These are phyloP conservation scores for Adiantum capillusveneris DNA, from an alignment of 75 land plant species.

Conservation along the genomic window DNA sequence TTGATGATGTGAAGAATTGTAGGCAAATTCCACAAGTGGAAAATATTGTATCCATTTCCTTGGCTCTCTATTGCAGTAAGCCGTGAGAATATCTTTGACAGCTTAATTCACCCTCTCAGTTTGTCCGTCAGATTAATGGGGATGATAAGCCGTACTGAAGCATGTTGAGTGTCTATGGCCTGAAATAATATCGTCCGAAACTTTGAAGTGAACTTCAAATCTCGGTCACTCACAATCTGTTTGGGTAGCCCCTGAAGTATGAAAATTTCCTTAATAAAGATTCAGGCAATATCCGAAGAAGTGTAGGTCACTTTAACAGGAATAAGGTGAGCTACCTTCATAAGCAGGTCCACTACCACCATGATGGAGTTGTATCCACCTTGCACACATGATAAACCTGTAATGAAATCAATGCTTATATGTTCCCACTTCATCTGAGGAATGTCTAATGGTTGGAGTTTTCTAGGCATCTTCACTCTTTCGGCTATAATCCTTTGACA, in stretches of 20 bases:
- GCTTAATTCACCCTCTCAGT: slow-evolving; percentile 7
- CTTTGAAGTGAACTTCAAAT: slow-evolving; percentile 12
- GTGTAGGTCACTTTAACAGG: slow-evolving; percentile 12
- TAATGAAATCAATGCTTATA: slow-evolving; percentile 34
- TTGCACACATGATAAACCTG: neutral
- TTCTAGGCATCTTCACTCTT: no score
- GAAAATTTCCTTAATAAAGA: no score
- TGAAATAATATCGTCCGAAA: slow-evolving; percentile 19
- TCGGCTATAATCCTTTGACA: no score
- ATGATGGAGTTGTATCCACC: slow-evolving; percentile 10
- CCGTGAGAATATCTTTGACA: slow-evolving; percentile 20
- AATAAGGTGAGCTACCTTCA: slow-evolving; percentile 24
- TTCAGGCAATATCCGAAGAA: slow-evolving; percentile 11
- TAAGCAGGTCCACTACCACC: slow-evolving; percentile 41
- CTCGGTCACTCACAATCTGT: no score
- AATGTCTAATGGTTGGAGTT: neutral
- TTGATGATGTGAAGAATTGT: slow-evolving; percentile 4
- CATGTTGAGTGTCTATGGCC: neutral
- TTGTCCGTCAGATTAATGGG: slow-evolving; percentile 27
- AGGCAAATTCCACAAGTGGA: slow-evolving; percentile 5
- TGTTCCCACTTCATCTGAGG: neutral
- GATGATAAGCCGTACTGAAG: slow-evolving; percentile 11
- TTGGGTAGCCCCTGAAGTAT: no score
- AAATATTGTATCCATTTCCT: slow-evolving; percentile 4
- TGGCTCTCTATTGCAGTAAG: neutral